Evolutionary conservation across 345 rosid species (phyloP).

Genomic region (Gossypium turneri): DNA sequence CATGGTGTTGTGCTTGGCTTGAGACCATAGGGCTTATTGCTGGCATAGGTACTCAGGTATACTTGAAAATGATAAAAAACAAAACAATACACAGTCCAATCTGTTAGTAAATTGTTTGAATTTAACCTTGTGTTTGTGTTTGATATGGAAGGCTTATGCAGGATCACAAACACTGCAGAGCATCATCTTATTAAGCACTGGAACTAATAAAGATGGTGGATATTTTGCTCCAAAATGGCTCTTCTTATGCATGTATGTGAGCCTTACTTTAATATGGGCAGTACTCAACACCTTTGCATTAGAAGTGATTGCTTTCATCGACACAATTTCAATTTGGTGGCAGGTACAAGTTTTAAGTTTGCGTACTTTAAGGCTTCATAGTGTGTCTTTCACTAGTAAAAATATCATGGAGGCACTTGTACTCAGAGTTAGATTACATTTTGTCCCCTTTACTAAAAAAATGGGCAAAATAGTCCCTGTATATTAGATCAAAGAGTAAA

Average conservation of each 20-base stretch:
- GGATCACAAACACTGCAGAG: conserved; percentile 63
- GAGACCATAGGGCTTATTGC: conserved; percentile 57
- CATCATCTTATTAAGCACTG: conserved; percentile 49
- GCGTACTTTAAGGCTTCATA: neutral
- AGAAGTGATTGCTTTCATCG: conserved; percentile 57
- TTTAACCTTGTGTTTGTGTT: conserved; percentile 1
- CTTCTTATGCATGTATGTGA: conserved; percentile 55
- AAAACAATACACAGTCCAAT: neutral
- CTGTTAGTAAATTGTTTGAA: neutral
- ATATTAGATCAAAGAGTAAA: too few relatives aligned
- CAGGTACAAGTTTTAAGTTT: conserved; percentile 35
- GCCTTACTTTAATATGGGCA: conserved; percentile 55
- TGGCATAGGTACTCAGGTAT: conserved; percentile 65
- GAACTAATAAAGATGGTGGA: conserved; percentile 59
- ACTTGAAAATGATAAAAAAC: neutral
- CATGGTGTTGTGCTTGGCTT: conserved; percentile 76
- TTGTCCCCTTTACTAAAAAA: too few relatives aligned
- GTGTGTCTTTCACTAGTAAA: neutral
- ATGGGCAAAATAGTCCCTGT: too few relatives aligned
- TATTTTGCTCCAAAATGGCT: conserved; percentile 53
- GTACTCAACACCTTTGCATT: conserved; percentile 55
- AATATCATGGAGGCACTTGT: too few relatives aligned
- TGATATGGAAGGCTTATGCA: conserved; percentile 46
- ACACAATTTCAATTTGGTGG: conserved; percentile 66
- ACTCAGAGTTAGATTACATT: too few relatives aligned